Evolutionary conservation across 495 filamentous ascomycete genomes (phyloP).

Genomic region (Delitschia confertaspora): DNA sequence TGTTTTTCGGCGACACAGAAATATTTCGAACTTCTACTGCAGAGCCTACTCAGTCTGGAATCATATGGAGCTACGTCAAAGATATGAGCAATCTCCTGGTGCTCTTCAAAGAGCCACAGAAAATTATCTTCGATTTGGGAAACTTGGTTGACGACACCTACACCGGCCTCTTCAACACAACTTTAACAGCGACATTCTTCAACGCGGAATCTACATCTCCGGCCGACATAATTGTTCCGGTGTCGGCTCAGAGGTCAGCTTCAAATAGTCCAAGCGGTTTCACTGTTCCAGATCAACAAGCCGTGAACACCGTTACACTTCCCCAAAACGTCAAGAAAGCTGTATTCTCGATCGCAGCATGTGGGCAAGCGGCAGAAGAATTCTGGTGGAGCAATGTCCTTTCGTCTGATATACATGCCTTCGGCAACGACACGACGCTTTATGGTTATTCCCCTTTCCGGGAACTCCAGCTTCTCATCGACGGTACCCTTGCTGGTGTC

Average conservation of each 20-base stretch:
- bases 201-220: slow-evolving; percentile 41
- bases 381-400: slow-evolving; percentile 87
- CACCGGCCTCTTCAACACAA: slow-evolving; percentile 75
- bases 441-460: slow-evolving; percentile 71
- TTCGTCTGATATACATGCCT: slow-evolving; percentile 53
- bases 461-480: slow-evolving; percentile 73
- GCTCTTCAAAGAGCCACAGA: slow-evolving; percentile 59
- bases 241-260: slow-evolving; percentile 53
- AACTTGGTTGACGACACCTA: slow-evolving; percentile 68
- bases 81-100: slow-evolving; percentile 69
- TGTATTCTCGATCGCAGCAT: slow-evolving; percentile 65
- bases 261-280: slow-evolving; percentile 56
- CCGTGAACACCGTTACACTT: slow-evolving; percentile 48
- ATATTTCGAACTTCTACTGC: slow-evolving; percentile 83
- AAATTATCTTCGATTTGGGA: slow-evolving; percentile 74
- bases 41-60: slow-evolving; percentile 64
- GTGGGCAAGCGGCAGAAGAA: slow-evolving; percentile 70
- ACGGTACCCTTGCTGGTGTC: slow-evolving; percentile 67
- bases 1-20: slow-evolving; percentile 76
- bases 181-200: slow-evolving; percentile 70
- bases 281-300: slow-evolving; percentile 55
- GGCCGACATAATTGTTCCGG: slow-evolving; percentile 63
- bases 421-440: slow-evolving; percentile 46
- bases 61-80: slow-evolving; percentile 69
- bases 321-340: slow-evolving; percentile 59